Evolutionary conservation across 495 filamentous ascomycete genomes (phyloP).

Genomic region (Talaromyces ruber): DNA sequence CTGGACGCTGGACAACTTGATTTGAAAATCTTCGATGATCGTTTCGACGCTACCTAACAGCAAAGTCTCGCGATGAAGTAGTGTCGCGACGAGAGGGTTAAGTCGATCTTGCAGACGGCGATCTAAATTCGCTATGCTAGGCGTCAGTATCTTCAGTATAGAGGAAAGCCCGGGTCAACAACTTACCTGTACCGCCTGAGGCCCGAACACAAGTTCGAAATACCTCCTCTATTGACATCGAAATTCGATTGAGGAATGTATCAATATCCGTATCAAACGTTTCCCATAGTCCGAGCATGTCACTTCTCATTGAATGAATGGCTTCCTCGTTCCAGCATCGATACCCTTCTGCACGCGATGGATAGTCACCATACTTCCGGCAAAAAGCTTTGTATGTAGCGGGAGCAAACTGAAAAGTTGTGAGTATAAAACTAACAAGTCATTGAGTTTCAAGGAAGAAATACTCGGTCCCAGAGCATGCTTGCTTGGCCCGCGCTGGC

Average conservation of each 20-base stretch:
- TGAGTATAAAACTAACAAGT: not conserved
- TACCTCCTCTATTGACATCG: not conserved
- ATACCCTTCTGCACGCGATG: not conserved
- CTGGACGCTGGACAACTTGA: not conserved
- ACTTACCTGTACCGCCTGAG: not conserved
- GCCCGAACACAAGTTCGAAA: not conserved
- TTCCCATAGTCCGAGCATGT: not conserved
- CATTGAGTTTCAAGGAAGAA: not conserved
- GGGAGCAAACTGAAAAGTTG: constrained; percentile 15
- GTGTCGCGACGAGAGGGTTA: constrained; percentile 1
- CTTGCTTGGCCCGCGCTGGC: constrained; percentile 8
- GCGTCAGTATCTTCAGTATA: not conserved
- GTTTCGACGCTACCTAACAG: not conserved
- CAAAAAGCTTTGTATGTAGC: constrained; percentile 19
- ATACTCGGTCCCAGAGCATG: constrained; percentile 15
- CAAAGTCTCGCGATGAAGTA: not conserved
- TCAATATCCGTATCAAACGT: not conserved
- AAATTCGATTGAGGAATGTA: not conserved
- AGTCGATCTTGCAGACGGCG: not conserved
- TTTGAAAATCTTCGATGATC: not conserved
- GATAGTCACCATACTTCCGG: constrained; percentile 16
- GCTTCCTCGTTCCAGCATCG: constrained; percentile 20
- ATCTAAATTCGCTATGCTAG: not conserved
- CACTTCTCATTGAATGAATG: not conserved
- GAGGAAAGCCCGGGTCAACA: not conserved